Evolutionary conservation across 1,139 yeast genomes (phyloP).

Genomic region (Debaryomyces nepalensis): DNA sequence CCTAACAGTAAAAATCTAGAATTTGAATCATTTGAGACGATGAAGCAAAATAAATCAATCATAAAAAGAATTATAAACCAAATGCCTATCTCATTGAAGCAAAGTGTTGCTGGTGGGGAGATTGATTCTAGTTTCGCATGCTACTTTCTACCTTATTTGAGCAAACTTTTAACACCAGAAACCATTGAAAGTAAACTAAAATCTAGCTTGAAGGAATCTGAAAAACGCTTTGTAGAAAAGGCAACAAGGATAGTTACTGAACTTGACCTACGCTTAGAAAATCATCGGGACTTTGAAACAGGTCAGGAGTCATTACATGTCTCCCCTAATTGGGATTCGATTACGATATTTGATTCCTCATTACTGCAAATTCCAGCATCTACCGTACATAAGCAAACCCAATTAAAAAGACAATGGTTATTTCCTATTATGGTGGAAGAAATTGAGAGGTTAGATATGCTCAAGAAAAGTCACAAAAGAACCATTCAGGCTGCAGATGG

Average conservation of each 20-base stretch:
- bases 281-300: slow-evolving; percentile 40
- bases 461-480: slow-evolving; percentile 33
- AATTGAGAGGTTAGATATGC: slow-evolving; percentile 37
- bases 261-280: slow-evolving; percentile 37
- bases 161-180: slow-evolving; percentile 51
- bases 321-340: slow-evolving; percentile 43
- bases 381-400: slow-evolving; percentile 28
- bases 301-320: slow-evolving; percentile 34
- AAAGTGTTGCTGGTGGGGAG: slow-evolving; percentile 34
- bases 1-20: slow-evolving; percentile 48
- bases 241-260: slow-evolving; percentile 33
- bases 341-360: slow-evolving; percentile 32
- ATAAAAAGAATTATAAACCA: slow-evolving; percentile 30
- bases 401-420: slow-evolving; percentile 36
- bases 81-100: slow-evolving; percentile 33
- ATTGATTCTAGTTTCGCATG: slow-evolving; percentile 34
- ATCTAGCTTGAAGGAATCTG: slow-evolving; percentile 28
- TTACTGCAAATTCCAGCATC: slow-evolving; percentile 23
- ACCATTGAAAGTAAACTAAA: slow-evolving; percentile 33
- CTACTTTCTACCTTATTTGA: slow-evolving; percentile 51
- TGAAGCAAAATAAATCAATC: slow-evolving; percentile 34
- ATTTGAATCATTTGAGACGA: slow-evolving; percentile 44
- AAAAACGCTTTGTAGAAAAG: slow-evolving; percentile 32
- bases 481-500: slow-evolving; percentile 21
- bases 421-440: slow-evolving; percentile 50